Base-by-base conservation (phyloP, 2,329 filamentous ascomycete species). In the Coniella lustricola region DNA sequence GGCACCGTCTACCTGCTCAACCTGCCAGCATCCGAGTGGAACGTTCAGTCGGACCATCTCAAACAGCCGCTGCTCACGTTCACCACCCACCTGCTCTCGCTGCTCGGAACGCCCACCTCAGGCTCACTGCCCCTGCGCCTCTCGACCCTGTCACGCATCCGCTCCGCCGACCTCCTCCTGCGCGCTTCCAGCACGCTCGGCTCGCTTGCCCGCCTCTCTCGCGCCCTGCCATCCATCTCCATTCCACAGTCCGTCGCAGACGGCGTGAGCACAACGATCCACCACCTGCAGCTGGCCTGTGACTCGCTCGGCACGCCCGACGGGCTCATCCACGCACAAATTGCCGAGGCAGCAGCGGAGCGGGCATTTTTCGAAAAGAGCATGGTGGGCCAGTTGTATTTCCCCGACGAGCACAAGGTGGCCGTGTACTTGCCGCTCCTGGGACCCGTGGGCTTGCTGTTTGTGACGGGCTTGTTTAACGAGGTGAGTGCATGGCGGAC, bases 371-470 rank as follows among this genome's bases (percentile, higher is more conserved):
- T 98, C 58, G 93, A 98, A 67, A 95, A 95, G 68, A 95, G 87
- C 61, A 98, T 98, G 93, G 93, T 98, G 12, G 93, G 90, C 0
- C 93, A 97, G 69, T 84, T 97, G 2, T 98, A 97, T 66, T 98
- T 98, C 65, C 93, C 93, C 0, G 93, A 98, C 61, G 93, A 98
- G 69, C 93, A 98, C 66, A 98, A 97, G 67, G 81, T 98, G 20
- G 93, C 93, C 0, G 93, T 98, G 1, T 98, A 98, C 64, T 68
- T 98, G 58, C 93, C 93, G 1, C 70, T 98, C 10, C 69, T 98
- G 35, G 93, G 93, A 0, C 93, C 93, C 0, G 82, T 97, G 35
- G 90, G 87, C 4, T 91, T 97, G 12, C 93, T 93, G 33, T 69
- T 98, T 43, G 64, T 96, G 7, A 87, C 96, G 77, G 85, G 86